Conservation (phyloP, 768 basidiomycete genomes). For the Podaxis sp. region DNA sequence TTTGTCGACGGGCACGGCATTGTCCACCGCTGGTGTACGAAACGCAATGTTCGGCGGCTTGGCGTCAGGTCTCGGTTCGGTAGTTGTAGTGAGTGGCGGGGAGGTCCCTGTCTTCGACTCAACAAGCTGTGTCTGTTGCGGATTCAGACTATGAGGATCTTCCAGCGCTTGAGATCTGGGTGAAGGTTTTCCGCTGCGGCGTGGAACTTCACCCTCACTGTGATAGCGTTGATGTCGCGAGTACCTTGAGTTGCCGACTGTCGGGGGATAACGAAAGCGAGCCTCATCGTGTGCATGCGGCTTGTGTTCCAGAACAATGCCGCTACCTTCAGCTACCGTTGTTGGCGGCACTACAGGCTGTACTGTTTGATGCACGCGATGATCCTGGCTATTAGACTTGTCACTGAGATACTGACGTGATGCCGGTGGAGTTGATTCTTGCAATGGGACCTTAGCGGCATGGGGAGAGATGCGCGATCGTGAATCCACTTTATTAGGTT, state of each 20-base stretch:
- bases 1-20: neutral
- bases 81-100: neutral
- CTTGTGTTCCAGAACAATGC: neutral
- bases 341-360: neutral
- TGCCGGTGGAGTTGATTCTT: neutral
- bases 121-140: neutral
- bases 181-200: neutral
- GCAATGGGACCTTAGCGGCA: neutral
- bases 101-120: neutral
- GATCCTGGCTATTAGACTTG: constrained; percentile 3
- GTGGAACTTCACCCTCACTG: neutral
- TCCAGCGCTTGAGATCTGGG: neutral
- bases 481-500: neutral
- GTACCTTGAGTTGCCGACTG: neutral
- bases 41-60: neutral
- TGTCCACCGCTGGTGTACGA: neutral
- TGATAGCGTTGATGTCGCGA: neutral
- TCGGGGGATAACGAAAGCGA: neutral
- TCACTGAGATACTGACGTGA: neutral
- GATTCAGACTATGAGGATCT: neutral
- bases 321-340: neutral
- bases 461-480: neutral
- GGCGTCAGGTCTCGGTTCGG: neutral
- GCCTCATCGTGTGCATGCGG: neutral
- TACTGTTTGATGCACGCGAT: neutral